Base-by-base conservation (phyloP, 306 rosid species). In the Sesbania bispinosa region DNA sequence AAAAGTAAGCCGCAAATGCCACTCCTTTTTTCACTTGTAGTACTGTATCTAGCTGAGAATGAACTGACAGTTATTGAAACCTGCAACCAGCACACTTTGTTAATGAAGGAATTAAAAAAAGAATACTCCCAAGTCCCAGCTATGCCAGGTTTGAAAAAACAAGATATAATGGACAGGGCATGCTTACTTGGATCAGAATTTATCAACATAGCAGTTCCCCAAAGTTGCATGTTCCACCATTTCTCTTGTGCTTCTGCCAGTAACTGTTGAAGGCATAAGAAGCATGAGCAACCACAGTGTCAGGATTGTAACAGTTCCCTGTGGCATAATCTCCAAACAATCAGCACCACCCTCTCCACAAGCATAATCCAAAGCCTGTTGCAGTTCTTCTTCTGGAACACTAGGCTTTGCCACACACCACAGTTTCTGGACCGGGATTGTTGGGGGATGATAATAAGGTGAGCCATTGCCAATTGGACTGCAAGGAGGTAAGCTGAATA, bases 331-430 rank as follows among this genome's bases (percentile, higher is more conserved):
- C 78, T 86, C 96, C 3, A 48, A 30, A 52, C 99, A 94, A 42
- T 86, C 96, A 33, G 88, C 97, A 20, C 83, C 96, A 42, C 93
- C 98, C 6, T 78, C 89, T n/a, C 97, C 97, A 73, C 99, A 94
- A 14, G 99, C 99, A 57, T 86, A 91, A 51, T 94, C 96, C 80
- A 94, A 76, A 14, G 95, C 91, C 69, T 78, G 80, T 42, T 91
- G 99, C 36, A 91, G 66, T 10, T 87, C 83, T 5, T 85, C 97
- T 19, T 76, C 87, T 2, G 96, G 96, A 67, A 94, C 97, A 41
- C 72, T 86, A 3, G 97, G 97, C 85, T 94, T 94, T 1, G 99
- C 99, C 73, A 94, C 97, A 68, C 99, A 89, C 99, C 99, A 94
- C 36, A 82, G 80, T 51, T 83, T 85, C 74, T 87, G 97, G 36